These are phyloP conservation scores for Fusarium scirpi DNA, from an alignment of 2,329 filamentous ascomycete species.

Conservation along the genomic window DNA sequence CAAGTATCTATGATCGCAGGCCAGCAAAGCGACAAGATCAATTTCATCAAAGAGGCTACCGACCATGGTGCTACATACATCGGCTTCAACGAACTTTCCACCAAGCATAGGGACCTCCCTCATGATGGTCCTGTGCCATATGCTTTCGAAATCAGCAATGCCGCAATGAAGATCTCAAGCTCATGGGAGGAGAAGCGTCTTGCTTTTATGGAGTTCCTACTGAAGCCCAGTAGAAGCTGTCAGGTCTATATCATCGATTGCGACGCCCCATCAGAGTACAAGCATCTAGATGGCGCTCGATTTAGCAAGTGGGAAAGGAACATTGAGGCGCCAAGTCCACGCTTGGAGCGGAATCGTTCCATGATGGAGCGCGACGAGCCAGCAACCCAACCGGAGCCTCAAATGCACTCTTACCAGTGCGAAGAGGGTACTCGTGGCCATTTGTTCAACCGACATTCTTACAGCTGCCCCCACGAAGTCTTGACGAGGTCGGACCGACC, in stretches of 20 bases:
- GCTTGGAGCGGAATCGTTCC: not conserved
- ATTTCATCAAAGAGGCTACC: constrained; percentile 1
- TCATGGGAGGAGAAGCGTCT: constrained; percentile 2
- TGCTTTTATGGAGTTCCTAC: constrained; percentile 12
- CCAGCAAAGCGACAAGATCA: constrained; percentile 30
- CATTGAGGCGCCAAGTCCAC: rapidly evolving
- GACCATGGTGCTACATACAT: constrained; percentile 26
- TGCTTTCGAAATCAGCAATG: constrained; percentile 17
- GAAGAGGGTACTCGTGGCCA: constrained; percentile 43
- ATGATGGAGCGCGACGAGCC: not conserved
- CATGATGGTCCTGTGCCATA: not conserved
- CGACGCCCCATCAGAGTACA: constrained; percentile 13
- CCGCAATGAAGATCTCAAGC: not conserved
- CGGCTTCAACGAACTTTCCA: constrained; percentile 25
- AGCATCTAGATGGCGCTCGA: not conserved
- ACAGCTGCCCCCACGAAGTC: not conserved
- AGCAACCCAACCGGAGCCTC: not conserved
- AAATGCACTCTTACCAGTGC: constrained; percentile 38
- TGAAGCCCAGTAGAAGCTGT: not conserved
- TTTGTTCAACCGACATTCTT: constrained; percentile 16
- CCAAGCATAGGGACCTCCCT: not conserved
- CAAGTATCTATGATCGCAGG: not conserved
- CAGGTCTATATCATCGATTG: constrained; percentile 36
- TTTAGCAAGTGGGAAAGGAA: not conserved
- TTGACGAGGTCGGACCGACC: not conserved